These are phyloP conservation scores for Lunularia cruciata DNA, from an alignment of 225 moss, liverwort and hornwort genomes.

Conservation along the genomic window DNA sequence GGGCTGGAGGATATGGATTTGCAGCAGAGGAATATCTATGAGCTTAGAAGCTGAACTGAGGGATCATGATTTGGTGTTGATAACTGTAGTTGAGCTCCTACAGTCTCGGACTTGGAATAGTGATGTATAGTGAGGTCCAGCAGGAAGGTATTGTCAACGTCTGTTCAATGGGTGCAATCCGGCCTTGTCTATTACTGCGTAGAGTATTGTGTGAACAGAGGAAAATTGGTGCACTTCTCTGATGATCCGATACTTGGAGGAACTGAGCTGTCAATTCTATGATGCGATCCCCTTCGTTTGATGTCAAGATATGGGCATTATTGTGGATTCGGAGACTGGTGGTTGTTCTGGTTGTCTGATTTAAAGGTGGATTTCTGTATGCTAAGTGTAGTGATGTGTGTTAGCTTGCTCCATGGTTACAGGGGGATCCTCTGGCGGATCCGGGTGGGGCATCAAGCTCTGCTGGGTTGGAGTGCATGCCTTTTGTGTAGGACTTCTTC, in stretches of 20 bases:
- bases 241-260: too few relatives aligned
- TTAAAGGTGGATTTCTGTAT: not conserved
- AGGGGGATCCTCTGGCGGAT: slow-evolving; percentile 17
- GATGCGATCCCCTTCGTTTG: too few relatives aligned
- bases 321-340: too few relatives aligned
- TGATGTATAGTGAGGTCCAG: not conserved
- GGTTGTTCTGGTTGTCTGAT: too few relatives aligned
- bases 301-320: too few relatives aligned
- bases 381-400: not conserved
- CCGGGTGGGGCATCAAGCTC: slow-evolving; percentile 82
- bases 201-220: too few relatives aligned
- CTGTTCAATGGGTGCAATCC: too few relatives aligned
- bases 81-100: not conserved
- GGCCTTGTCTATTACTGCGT: too few relatives aligned
- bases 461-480: slow-evolving; percentile 80
- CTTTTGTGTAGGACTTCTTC: slow-evolving; percentile 62
- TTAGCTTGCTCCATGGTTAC: not conserved
- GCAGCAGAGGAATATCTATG: not conserved
- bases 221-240: too few relatives aligned
- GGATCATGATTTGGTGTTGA: not conserved
- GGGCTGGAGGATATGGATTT: not conserved
- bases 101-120: not conserved
- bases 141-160: too few relatives aligned
- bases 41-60: too few relatives aligned
- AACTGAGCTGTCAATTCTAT: too few relatives aligned